Percentiles rank a stretch among this genome's conserved stretches.
Evolutionary conservation across 345 rosid genomes (phyloP).

Genomic region (Syzygium aromaticum): DNA sequence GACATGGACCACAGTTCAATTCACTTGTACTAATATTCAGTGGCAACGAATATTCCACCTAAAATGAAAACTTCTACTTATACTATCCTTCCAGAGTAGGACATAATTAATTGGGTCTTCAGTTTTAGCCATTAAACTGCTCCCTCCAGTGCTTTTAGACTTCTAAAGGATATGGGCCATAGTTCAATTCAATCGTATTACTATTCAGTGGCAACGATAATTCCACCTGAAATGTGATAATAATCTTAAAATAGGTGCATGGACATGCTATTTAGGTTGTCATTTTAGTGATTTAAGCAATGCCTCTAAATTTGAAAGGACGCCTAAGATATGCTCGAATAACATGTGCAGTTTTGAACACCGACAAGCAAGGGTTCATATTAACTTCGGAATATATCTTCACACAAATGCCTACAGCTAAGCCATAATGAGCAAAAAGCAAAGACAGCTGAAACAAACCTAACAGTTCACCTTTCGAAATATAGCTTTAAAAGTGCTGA

Average conservation of each 20-base stretch:
- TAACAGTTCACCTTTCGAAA: background rate
- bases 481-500: background rate
- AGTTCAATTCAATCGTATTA: background rate
- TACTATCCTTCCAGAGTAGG: background rate
- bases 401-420: background rate
- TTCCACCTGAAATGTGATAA: background rate
- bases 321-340: background rate
- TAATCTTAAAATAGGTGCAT: background rate
- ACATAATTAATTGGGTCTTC: background rate
- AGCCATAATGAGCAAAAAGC: background rate
- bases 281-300: background rate
- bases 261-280: background rate
- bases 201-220: background rate
- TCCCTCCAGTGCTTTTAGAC: background rate
- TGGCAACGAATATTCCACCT: background rate
- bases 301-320: background rate
- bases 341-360: background rate
- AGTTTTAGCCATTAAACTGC: background rate
- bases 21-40: background rate
- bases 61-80: background rate
- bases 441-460: background rate
- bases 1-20: background rate
- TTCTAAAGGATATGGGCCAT: background rate
- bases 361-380: background rate
- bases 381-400: background rate